phyloP scores from a whole-genome alignment of 2,329 filamentous ascomycete species.

The Leptographium galeiforme region DNA sequence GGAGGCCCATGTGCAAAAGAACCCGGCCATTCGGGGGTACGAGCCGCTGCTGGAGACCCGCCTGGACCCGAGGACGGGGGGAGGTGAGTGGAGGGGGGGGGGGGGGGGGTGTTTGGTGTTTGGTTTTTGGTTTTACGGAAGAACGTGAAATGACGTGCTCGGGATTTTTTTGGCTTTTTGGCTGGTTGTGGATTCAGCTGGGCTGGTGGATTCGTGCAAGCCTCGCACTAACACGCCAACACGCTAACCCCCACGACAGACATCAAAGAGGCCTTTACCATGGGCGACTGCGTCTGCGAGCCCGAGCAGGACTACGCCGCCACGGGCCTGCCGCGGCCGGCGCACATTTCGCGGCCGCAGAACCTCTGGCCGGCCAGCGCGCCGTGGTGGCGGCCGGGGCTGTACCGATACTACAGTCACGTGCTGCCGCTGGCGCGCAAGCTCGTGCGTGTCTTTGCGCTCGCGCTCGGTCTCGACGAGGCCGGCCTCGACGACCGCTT shows the following conservation, averaged over 20 bases:
- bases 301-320: slow-evolving; percentile 20
- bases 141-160: no score
- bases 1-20: slow-evolving; percentile 22
- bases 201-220: no score
- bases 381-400: slow-evolving; percentile 19
- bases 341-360: slow-evolving; percentile 16
- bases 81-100: no score
- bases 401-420: slow-evolving; percentile 21
- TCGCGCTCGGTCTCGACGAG: slow-evolving; percentile 11
- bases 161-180: no score
- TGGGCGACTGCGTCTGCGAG: slow-evolving; percentile 23
- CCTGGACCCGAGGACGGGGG: slow-evolving; percentile 17
- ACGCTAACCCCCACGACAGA: background rate
- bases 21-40: slow-evolving; percentile 20
- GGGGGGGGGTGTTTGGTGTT: no score
- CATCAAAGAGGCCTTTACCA: slow-evolving; percentile 15
- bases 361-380: slow-evolving; percentile 21
- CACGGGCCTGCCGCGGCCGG: slow-evolving; percentile 5
- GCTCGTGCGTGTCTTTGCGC: slow-evolving; percentile 12
- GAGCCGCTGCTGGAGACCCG: slow-evolving; percentile 21
- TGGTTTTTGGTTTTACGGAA: no score
- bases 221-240: no score
- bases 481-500: slow-evolving; percentile 26
- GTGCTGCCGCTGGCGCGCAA: slow-evolving; percentile 8
- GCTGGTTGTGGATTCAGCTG: no score